Percentiles rank a stretch among this genome's conserved stretches.
Evolutionary conservation across 805 yeast genomes (phyloP).

Genomic region (Candida piceae): DNA sequence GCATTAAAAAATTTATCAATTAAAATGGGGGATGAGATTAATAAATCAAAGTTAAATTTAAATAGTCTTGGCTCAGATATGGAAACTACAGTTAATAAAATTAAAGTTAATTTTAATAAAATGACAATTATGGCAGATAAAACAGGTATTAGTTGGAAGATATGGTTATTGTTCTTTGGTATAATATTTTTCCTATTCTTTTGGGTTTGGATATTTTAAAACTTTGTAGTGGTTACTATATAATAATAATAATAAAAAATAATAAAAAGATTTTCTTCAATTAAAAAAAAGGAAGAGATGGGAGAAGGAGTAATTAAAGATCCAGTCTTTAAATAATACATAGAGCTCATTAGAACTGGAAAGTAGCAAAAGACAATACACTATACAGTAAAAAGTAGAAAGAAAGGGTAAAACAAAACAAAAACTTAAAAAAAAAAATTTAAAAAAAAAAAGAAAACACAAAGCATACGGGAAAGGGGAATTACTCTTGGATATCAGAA

Average conservation of each 20-base stretch:
- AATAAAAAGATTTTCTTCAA: too few relatives aligned
- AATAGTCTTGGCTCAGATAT: conserved; percentile 26
- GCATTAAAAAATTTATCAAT: conserved; percentile 51
- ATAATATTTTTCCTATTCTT: conserved; percentile 42
- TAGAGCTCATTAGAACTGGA: too few relatives aligned
- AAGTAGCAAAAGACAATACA: too few relatives aligned
- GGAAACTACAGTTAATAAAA: conserved; percentile 32
- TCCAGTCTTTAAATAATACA: neutral
- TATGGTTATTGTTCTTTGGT: conserved; percentile 49
- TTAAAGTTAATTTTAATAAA: conserved; percentile 48
- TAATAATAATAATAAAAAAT: too few relatives aligned
- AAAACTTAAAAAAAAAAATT: neutral
- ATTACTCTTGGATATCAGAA: neutral
- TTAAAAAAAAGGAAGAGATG: too few relatives aligned
- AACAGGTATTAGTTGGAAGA: conserved; percentile 58
- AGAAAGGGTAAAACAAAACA: neutral
- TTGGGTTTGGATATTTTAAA: conserved; percentile 33
- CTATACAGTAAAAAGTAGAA: neutral
- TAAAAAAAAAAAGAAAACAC: neutral
- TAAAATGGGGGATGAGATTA: conserved; percentile 63
- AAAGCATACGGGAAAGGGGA: neutral
- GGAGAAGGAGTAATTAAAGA: neutral
- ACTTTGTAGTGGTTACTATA: too few relatives aligned
- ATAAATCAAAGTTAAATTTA: conserved; percentile 25
- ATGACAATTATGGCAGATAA: conserved; percentile 62